Evolutionary conservation across 2,329 filamentous ascomycete genomes (phyloP), one percentile per base, ranked within the genome.

Genomic region (Pseudopithomyces maydicus): DNA sequence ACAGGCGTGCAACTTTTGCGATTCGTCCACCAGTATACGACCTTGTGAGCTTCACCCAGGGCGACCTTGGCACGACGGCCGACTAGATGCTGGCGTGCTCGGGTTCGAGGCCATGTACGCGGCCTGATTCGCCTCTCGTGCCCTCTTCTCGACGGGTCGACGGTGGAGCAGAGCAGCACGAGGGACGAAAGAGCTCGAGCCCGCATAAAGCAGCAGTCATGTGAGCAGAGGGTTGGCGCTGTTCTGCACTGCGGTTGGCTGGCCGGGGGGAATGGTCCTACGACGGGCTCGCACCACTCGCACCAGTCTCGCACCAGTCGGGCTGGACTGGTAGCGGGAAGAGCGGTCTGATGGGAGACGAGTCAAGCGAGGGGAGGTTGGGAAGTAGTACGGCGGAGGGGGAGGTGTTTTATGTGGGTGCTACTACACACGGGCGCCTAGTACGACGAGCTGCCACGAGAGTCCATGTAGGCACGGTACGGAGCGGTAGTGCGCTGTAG

Each of bases 181-280:
- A 66, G 59, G 62, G 61, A 46, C 45, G 57, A 56, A 58, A 65
- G 56, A 49, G 57, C 59, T 57, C 56, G 54, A 32, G 64, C 59
- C 68, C 70, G 71, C 71, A 74, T 67, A 48, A 62, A 44, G 38
- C 51, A 58, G 49, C 64, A 63, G 70, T 75, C 73, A 75, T 71
- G 71, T 73, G 73, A 69, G 63, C 42, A 53, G 54, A 46, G 67
- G 68, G 64, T 68, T 54, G 66, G 66, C 51, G 63, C 65, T 49
- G 46, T 54, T 62, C 47, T 63, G 68, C 38, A 53, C 61, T 20
- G 39, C 56, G 55, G 70, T 75, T 73, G 71, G 71, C 56, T 67
- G 58, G 57, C 60, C 49, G 56, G 48, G 63, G 63, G 58, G 68
- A 64, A 68, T 55, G 62, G 67, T 67, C 55, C 58, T 61, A 68